A percentile compares a stretch with the other conserved stretches of the same genome.
phyloP scores from a whole-genome alignment of 192 early-diverging fungal species.

The Chytriomyces sp. region DNA sequence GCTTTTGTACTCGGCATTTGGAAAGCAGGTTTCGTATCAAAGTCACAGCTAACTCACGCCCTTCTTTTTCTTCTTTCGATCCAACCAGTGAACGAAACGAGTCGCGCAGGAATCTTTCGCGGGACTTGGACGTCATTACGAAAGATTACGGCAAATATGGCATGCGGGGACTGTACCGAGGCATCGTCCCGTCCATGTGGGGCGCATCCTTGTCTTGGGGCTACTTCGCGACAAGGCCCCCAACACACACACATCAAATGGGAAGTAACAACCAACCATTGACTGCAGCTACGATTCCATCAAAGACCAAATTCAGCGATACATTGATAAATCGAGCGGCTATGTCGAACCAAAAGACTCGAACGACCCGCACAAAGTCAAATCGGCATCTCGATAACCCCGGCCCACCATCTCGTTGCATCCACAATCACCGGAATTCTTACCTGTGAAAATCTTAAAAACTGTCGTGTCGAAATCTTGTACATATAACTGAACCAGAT shows the following conservation, averaged over 20 bases:
- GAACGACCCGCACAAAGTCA: not conserved
- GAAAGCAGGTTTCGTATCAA: no score
- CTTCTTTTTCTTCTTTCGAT: not conserved
- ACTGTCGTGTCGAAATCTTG: no score
- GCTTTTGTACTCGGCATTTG: not conserved
- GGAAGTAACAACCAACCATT: not conserved
- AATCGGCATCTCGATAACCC: constrained; percentile 41
- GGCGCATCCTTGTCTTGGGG: constrained; percentile 93
- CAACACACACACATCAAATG: not conserved
- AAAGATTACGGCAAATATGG: constrained; percentile 45
- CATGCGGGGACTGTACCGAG: constrained; percentile 81
- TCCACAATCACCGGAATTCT: constrained; percentile 80
- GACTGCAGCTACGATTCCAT: constrained; percentile 59
- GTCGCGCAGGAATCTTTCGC: constrained; percentile 49
- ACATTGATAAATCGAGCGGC: constrained; percentile 6
- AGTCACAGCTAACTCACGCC: no score
- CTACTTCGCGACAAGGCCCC: constrained; percentile 85
- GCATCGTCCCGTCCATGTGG: constrained; percentile 82
- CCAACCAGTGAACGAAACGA: constrained; percentile 31
- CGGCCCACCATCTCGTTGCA: constrained; percentile 79
- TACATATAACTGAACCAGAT: not conserved
- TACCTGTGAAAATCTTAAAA: constrained; percentile 54
- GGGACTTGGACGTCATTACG: constrained; percentile 51
- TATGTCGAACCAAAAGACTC: not conserved
- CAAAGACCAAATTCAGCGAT: constrained; percentile 61